Base-by-base conservation (phyloP, 148 eudicot species). In the Linanthus parryae region DNA sequence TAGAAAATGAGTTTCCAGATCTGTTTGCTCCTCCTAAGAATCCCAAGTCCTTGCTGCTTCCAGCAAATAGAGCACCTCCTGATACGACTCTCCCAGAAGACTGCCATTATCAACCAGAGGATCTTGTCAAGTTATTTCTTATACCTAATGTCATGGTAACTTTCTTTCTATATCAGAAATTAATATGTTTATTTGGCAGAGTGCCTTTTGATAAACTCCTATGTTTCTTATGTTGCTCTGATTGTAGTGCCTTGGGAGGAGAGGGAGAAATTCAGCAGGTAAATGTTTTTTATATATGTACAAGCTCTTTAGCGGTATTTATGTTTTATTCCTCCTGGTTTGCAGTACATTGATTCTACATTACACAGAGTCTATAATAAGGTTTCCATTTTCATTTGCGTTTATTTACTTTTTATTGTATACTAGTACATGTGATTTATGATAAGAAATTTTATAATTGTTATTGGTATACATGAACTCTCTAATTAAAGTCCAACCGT, bases 31-130 rank as follows among this genome's bases (percentile, higher is more conserved):
- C 96, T 67, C 96, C 94, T 46, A 92, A 84, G 64, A 92, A 75
- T 70, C 82, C 72, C 40, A 92, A 84, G 67, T 81, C 96, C n/a
- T 63, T 87, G 50, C 65, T 84, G 35, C 77, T 87, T 64, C 98
- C 87, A 52, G 62, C 83, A 54, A 84, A 78, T 44, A 79, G 71
- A 67, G 69, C 66, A 59, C 74, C 88, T 46, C 70, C 72, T 67
- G 75, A 74, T 54, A 92, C 71, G 50, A 84, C 66, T 48, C 96
- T 92, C 72, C 98, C 98, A 12, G 98, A 92, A 62, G 98, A 92
- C 70, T 87, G 98, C 62, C 98, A 87, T 48, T 92, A 92, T 65
- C 95, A 92, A 39, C 98, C 90, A 16, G 98, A 92, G 75, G 74
- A 84, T 75, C 96, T 92, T 53, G 90, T 92, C 67, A 87, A 87